Evolutionary conservation across 2,329 filamentous ascomycete species (phyloP).

Genomic region (Eurotiales sp.): DNA sequence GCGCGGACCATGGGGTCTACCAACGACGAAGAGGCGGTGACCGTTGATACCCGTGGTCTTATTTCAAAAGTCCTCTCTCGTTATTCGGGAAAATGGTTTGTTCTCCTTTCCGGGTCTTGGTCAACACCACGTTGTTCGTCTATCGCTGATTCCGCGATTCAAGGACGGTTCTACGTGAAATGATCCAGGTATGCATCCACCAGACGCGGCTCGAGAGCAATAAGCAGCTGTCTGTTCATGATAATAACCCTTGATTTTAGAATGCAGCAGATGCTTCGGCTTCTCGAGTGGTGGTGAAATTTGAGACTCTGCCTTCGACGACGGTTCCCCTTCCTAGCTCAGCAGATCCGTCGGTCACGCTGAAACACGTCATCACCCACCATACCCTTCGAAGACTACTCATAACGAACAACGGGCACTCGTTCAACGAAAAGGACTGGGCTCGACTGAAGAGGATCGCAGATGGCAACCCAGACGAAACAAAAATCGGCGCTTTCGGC

Average conservation of each 20-base stretch:
- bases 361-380: slow-evolving; percentile 80
- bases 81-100: slow-evolving; percentile 94
- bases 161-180: slow-evolving; percentile 70
- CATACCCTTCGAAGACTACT: slow-evolving; percentile 84
- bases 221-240: too few species aligned
- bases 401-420: slow-evolving; percentile 85
- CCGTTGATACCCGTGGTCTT: slow-evolving; percentile 90
- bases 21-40: slow-evolving; percentile 93
- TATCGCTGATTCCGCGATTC: background rate
- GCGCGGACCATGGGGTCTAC: slow-evolving; percentile 82
- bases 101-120: slow-evolving; percentile 20
- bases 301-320: slow-evolving; percentile 83
- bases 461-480: slow-evolving; percentile 98
- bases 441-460: slow-evolving; percentile 89
- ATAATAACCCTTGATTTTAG: too few species aligned
- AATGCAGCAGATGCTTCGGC: slow-evolving; percentile 98
- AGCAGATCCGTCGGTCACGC: slow-evolving; percentile 63
- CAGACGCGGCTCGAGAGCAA: too few species aligned
- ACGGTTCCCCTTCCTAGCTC: slow-evolving; percentile 66
- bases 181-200: too few species aligned
- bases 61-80: slow-evolving; percentile 97
- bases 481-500: slow-evolving; percentile 97
- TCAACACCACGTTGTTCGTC: too few species aligned
- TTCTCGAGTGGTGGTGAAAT: slow-evolving; percentile 81
- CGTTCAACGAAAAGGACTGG: slow-evolving; percentile 91